Evolutionary conservation across 2,329 filamentous ascomycete species (phyloP), one percentile per base, ranked within the genome.

Genomic region (Pseudogymnoascus sp.): DNA sequence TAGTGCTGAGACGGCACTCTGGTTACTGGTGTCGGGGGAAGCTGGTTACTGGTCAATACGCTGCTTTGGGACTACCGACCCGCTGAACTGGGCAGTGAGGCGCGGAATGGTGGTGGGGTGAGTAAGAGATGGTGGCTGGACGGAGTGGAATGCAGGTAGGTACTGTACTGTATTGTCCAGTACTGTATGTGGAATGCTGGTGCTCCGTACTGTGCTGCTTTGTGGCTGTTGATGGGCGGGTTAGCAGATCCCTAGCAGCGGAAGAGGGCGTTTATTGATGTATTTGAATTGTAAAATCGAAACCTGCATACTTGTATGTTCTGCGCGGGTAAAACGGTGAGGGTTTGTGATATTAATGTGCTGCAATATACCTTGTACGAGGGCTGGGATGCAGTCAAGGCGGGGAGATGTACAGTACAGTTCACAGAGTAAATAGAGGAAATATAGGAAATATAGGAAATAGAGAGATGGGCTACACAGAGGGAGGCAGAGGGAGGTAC

Each of bases 1-100:
- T 54, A 54, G 44, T 54, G 44, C 44, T 54, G 44, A 54, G 44
- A 54, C 44, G 44, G 26, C 44, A 54, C 29, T 54, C 44, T 54
- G 44, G 44, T 54, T 54, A 29, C 44, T 54, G 44, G 44, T n/a
- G 44, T 54, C 44, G 26, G 9, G 41, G 26, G 26, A 11, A 26
- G 44, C 26, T 33, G 44, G 26, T 54, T 13, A 54, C 17, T 54
- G 44, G 44, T 7, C 44, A 50, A 29, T 21, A 54, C 44, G 26
- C 44, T 54, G 44, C 26, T 31, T 54, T 54, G 44, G 44, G 44
- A 11, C 44, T 54, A 54, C 44, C 44, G 44, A 50, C 44, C 44
- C 44, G 44, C 44, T 50, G 44, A 50, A 50, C 44, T 50, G 44
- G 44, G 44, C 44, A 50, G 26, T 17, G 44, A 50, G 44, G 44